Conservation (phyloP, 2,329 filamentous ascomycete species). For the Exophiala mesophila region DNA sequence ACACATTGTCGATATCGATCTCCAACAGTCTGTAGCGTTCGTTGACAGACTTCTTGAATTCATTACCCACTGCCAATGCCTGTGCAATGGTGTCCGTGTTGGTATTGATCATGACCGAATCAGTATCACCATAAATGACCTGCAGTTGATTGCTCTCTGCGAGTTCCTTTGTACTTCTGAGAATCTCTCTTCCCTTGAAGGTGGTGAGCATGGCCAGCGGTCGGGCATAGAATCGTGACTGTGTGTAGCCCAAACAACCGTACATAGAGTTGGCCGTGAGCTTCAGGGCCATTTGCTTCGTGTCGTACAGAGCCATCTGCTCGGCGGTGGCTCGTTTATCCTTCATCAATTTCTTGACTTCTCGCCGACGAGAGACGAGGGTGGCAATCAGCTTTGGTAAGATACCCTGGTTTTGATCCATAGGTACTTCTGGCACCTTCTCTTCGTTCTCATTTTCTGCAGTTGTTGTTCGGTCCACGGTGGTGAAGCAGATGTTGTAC, state of each 20-base stretch:
- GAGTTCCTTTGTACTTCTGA: constrained; percentile 90
- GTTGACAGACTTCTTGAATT: constrained; percentile 94
- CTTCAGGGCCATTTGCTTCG: constrained; percentile 94
- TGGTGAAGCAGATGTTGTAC: constrained; percentile 99
- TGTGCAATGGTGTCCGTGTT: constrained; percentile 91
- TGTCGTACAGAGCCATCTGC: constrained; percentile 91
- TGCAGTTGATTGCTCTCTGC: constrained; percentile 86
- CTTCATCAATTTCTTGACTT: constrained; percentile 98
- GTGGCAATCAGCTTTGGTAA: constrained; percentile 87
- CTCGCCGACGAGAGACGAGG: constrained; percentile 78
- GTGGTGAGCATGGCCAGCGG: constrained; percentile 94
- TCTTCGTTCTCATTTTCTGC: constrained; percentile 71
- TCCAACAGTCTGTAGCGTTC: constrained; percentile 87
- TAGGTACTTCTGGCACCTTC: constrained; percentile 72
- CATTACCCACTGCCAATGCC: constrained; percentile 82
- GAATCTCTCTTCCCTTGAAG: constrained; percentile 94
- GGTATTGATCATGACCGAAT: constrained; percentile 99
- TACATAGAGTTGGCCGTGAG: constrained; percentile 99
- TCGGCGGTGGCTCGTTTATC: constrained; percentile 79
- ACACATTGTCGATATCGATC: constrained; percentile 97
- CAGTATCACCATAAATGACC: constrained; percentile 98
- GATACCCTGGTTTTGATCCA: constrained; percentile 73
- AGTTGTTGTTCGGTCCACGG: constrained; percentile 70
- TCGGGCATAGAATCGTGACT: constrained; percentile 93
- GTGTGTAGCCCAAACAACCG: constrained; percentile 93